phyloP scores from a whole-genome alignment of 305 asterid genomes.

The Rubia balearica region DNA sequence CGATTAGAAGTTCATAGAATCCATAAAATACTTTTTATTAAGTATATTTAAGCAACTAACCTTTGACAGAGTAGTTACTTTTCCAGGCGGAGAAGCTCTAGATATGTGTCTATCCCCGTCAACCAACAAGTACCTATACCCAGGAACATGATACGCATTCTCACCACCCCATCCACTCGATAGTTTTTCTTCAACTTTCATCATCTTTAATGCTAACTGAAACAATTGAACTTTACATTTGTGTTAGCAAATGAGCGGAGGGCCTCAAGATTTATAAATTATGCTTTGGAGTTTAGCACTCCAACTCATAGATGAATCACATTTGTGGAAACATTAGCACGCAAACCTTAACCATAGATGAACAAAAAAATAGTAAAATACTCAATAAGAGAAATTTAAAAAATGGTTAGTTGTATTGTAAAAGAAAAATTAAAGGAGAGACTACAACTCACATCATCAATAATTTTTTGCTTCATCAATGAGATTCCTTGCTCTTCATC shows the following conservation, averaged over 20 bases:
- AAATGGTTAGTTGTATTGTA: background rate
- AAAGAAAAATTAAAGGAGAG: background rate
- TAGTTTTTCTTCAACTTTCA: constrained; percentile 87
- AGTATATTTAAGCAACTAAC: constrained; percentile 29
- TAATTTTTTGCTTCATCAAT: constrained; percentile 64
- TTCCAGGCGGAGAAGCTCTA: constrained; percentile 95
- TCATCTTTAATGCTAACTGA: constrained; percentile 60
- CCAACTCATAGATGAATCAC: background rate
- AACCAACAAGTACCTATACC: constrained; percentile 84
- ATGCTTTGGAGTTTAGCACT: background rate
- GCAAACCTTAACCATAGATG: background rate
- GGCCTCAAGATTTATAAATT: background rate
- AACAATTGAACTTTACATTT: constrained; percentile 7
- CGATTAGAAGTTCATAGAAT: background rate
- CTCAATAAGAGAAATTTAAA: background rate
- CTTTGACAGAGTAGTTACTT: constrained; percentile 89
- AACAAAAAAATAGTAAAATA: background rate
- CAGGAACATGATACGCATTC: constrained; percentile 94
- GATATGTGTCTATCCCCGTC: constrained; percentile 73
- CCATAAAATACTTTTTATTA: background rate
- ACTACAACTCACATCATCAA: constrained; percentile 55
- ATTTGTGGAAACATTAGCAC: background rate
- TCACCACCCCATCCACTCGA: constrained; percentile 99
- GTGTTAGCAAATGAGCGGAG: background rate
- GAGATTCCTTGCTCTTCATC: constrained; percentile 78